phyloP scores from a whole-genome alignment of 1,284 basidiomycete species.

The Prillingera fragicola region DNA sequence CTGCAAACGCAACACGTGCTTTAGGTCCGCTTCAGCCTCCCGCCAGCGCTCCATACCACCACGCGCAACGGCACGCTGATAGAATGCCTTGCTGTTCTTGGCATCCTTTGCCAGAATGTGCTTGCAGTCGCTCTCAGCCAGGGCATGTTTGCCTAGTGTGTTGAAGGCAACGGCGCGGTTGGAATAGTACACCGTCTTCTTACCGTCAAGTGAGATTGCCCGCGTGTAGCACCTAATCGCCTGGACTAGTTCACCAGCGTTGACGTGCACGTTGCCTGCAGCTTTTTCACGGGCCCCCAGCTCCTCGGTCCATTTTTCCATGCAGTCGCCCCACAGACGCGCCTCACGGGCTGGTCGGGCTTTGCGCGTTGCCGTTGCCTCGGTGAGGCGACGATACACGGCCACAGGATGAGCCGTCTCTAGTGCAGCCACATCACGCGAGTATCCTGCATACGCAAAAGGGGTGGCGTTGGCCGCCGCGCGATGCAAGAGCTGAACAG shows the following conservation, averaged over 20 bases:
- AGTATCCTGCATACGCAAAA: slow-evolving; percentile 43
- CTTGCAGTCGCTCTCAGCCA: slow-evolving; percentile 44
- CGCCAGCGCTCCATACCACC: slow-evolving; percentile 38
- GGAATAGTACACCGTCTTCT: slow-evolving; percentile 48
- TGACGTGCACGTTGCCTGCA: slow-evolving; percentile 43
- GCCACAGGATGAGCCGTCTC: slow-evolving; percentile 43
- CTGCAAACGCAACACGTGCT: slow-evolving; percentile 32
- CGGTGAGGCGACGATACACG: slow-evolving; percentile 43
- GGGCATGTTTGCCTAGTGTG: slow-evolving; percentile 35
- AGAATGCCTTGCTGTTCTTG: slow-evolving; percentile 47
- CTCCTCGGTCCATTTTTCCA: slow-evolving; percentile 49
- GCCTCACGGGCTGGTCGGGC: slow-evolving; percentile 16
- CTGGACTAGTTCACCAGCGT: slow-evolving; percentile 28
- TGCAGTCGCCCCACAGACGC: slow-evolving; percentile 44
- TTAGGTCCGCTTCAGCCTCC: slow-evolving; percentile 43
- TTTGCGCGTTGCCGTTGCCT: slow-evolving; percentile 30
- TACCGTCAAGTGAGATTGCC: slow-evolving; percentile 46
- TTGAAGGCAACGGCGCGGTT: slow-evolving; percentile 49
- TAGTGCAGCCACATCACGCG: slow-evolving; percentile 39
- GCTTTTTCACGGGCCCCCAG: slow-evolving; percentile 45
- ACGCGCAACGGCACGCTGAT: slow-evolving; percentile 44
- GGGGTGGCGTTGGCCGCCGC: slow-evolving; percentile 42
- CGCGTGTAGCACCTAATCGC: slow-evolving; percentile 46
- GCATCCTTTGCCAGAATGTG: slow-evolving; percentile 39
- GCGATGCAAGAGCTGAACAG: slow-evolving; percentile 39